Conservation (phyloP, 495 filamentous ascomycete genomes). For the Aspergillus coremiiformis region DNA sequence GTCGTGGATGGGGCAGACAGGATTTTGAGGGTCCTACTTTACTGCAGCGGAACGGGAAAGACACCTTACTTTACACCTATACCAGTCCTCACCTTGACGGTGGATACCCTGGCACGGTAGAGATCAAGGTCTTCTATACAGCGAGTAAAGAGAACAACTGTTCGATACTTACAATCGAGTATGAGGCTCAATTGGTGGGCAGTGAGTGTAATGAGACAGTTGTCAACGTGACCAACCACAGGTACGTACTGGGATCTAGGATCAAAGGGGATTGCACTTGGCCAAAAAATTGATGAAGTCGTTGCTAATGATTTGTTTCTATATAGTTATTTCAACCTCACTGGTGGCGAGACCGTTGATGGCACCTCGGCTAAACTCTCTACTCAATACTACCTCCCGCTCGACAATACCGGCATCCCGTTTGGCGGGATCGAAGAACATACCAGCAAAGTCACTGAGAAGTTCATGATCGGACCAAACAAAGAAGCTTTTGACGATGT, state of each 20-base stretch:
- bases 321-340: constrained; percentile 87
- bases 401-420: constrained; percentile 65
- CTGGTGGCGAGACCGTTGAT: constrained; percentile 56
- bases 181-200: constrained; percentile 75
- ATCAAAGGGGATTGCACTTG: not conserved
- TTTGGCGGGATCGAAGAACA: constrained; percentile 43
- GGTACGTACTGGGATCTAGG: constrained; percentile 42
- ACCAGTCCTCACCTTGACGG: constrained; percentile 70
- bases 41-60: constrained; percentile 58
- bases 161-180: constrained; percentile 72
- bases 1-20: constrained; percentile 75
- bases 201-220: constrained; percentile 76
- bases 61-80: constrained; percentile 70
- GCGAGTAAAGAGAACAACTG: constrained; percentile 59
- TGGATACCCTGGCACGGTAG: constrained; percentile 77
- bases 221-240: constrained; percentile 90
- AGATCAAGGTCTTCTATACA: constrained; percentile 71
- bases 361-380: constrained; percentile 67
- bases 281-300: not conserved
- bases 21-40: constrained; percentile 69
- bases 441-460: constrained; percentile 42
- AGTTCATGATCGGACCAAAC: constrained; percentile 59
- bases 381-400: constrained; percentile 65
- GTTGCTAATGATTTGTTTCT: not conserved
- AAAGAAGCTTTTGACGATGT: constrained; percentile 82